These are phyloP conservation scores for Petunia hybrid DNA, from an alignment of 305 asterid species.

Conservation along the genomic window DNA sequence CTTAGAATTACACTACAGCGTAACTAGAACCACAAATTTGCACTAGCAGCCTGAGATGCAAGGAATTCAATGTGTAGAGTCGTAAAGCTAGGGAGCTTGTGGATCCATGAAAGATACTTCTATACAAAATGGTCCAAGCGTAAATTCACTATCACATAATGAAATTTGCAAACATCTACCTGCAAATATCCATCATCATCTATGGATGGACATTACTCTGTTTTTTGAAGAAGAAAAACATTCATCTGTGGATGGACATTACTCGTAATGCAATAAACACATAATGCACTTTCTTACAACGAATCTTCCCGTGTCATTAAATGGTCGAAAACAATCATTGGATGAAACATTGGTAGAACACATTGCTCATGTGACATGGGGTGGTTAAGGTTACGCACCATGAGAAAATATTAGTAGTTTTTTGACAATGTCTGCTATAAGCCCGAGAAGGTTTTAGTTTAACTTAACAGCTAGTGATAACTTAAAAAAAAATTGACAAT, in stretches of 20 bases:
- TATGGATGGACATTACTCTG: too few species aligned
- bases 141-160: neutral
- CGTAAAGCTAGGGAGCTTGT: neutral
- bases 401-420: neutral
- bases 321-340: neutral
- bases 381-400: neutral
- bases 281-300: neutral
- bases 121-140: neutral
- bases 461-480: neutral
- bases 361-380: neutral
- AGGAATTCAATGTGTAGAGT: neutral
- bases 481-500: neutral
- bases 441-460: neutral
- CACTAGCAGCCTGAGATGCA: neutral
- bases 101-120: neutral
- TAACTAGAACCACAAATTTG: neutral
- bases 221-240: too few species aligned
- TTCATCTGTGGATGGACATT: neutral
- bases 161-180: neutral
- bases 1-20: neutral
- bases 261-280: neutral
- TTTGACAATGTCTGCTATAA: neutral
- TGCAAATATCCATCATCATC: constrained; percentile 12
- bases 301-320: neutral
- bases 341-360: neutral